Base-by-base conservation (phyloP, 2,329 filamentous ascomycete species). In the Microdochium paspali region DNA sequence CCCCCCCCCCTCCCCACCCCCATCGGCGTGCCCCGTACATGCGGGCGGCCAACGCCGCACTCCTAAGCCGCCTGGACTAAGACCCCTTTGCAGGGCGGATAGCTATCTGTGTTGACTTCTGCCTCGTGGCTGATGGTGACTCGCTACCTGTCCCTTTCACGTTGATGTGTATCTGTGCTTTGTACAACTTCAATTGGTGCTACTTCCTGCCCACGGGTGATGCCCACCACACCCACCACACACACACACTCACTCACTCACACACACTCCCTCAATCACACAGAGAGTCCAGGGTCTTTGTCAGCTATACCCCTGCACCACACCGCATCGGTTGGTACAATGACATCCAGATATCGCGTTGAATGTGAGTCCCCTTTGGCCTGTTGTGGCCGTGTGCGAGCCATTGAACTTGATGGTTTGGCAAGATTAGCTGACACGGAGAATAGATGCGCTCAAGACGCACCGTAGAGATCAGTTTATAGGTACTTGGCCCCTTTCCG, bases 401-500 rank as follows among this genome's bases (percentile, higher is more conserved):
- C n/a, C n/a, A n/a, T n/a, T n/a, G n/a, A n/a, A n/a, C n/a, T n/a
- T n/a, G n/a, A n/a, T n/a, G n/a, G n/a, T n/a, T n/a, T n/a, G n/a
- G n/a, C n/a, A n/a, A n/a, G n/a, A n/a, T n/a, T n/a, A n/a, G 43
- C 55, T 53, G 57, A 49, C 50, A 48, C 23, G 15, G 46, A 46
- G 47, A 47, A 24, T 53, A 81, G 77, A 81, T 70, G 74, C 77
- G 44, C 72, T 79, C 59, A 81, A 95, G 77, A 91, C 90, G 46
- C 90, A 96, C 70, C 80, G 90, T 47, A 77, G 90, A 62, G 90
- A 96, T 64, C 90, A 96, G 65, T 81, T 96, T 59, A 89, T 90
- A 67, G 76, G 86, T 85, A 71, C 10, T 24, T 10, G 20, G 23
- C 10, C 23, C 21, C 42, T 25, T 9, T 10, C 12, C 26, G 39